Evolutionary conservation across 257 asterid species (phyloP).

Genomic region (Cinchona pubescens): DNA sequence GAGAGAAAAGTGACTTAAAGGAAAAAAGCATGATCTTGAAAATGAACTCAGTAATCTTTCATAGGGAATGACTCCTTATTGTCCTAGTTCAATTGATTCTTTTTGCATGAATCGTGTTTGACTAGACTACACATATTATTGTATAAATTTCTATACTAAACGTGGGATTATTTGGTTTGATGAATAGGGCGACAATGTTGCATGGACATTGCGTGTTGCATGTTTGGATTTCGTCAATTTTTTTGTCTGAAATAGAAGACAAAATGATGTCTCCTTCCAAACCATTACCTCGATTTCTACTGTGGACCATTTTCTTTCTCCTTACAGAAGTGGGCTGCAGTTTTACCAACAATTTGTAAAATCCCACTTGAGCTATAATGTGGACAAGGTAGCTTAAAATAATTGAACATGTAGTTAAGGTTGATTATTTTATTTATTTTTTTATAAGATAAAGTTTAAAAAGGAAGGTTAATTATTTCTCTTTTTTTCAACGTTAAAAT

Average conservation of each 20-base stretch:
- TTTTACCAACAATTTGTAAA: neutral
- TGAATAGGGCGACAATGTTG: constrained; percentile 20
- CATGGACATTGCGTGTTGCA: constrained; percentile 13
- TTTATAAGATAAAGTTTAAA: too few relatives aligned
- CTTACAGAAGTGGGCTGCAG: neutral
- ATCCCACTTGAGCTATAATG: neutral
- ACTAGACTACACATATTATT: constrained; percentile 17
- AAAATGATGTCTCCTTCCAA: constrained; percentile 4
- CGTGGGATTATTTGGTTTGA: constrained; percentile 29
- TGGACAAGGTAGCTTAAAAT: neutral
- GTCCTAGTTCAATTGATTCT: constrained; percentile 24
- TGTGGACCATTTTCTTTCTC: too few relatives aligned
- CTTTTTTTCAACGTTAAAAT: too few relatives aligned
- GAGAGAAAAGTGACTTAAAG: constrained; percentile 19
- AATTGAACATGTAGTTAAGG: neutral
- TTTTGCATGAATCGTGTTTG: constrained; percentile 40
- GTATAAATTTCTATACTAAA: constrained; percentile 11
- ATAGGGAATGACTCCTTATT: constrained; percentile 22
- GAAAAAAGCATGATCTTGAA: constrained; percentile 36
- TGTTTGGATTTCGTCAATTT: constrained; percentile 6
- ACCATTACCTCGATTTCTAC: constrained; percentile 7
- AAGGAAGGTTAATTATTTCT: too few relatives aligned
- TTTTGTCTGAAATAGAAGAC: neutral
- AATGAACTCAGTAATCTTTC: constrained; percentile 19
- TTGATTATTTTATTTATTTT: too few relatives aligned